Evolutionary conservation across 2,329 filamentous ascomycete genomes (phyloP).

Genomic region (Cercospora beticola): DNA sequence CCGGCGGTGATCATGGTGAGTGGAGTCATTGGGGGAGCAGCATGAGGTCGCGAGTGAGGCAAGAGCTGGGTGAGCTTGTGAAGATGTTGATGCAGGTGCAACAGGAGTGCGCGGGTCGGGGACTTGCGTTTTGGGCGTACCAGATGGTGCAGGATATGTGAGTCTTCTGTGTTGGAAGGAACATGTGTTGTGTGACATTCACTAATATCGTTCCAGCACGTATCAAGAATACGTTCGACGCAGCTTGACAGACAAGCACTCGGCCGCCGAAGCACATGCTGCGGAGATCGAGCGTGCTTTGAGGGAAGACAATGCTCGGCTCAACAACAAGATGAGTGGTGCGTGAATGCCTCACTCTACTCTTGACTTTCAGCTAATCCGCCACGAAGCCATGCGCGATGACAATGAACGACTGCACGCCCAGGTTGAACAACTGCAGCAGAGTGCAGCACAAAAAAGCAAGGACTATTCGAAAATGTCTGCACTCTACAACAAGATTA

Average conservation of each 20-base stretch:
- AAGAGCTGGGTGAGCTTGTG: background rate
- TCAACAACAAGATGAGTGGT: conserved; percentile 1
- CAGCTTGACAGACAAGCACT: conserved; percentile 70
- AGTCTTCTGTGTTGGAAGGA: conserved; percentile 26
- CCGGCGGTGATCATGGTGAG: conserved; percentile 73
- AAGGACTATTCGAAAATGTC: conserved; percentile 7
- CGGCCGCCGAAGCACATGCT: conserved; percentile 44
- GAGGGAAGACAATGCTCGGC: conserved; percentile 66
- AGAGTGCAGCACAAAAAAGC: conserved; percentile 17
- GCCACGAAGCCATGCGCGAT: conserved; percentile 11
- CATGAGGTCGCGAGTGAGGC: background rate
- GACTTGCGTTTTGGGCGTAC: conserved; percentile 81
- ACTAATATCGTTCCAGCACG: conserved; percentile 50
- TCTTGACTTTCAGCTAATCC: background rate
- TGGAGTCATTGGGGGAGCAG: background rate
- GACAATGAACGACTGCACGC: conserved; percentile 12
- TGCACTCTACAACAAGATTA: conserved; percentile 53
- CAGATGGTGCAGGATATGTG: conserved; percentile 83
- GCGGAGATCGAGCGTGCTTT: conserved; percentile 67
- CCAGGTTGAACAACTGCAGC: conserved; percentile 11
- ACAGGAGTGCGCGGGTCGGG: conserved; percentile 69
- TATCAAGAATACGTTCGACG: conserved; percentile 77
- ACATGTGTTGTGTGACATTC: background rate
- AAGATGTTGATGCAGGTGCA: background rate
- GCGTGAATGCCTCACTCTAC: background rate